These are phyloP conservation scores for Buxus sempervirens DNA, from an alignment of 164 flowering plant species.

Conservation along the genomic window DNA sequence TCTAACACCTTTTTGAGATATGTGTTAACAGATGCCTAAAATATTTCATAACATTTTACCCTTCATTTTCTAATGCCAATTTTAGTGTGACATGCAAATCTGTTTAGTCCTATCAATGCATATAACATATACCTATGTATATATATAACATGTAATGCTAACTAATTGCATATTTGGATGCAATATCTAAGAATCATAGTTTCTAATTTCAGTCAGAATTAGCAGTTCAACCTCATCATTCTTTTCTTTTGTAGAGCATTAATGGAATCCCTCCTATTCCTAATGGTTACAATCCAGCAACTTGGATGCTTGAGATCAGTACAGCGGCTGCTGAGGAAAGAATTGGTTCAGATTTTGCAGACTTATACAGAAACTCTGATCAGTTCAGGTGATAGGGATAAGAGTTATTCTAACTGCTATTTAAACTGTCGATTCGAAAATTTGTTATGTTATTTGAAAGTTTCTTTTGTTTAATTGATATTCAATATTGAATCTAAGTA, in stretches of 20 bases:
- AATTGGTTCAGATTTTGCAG: constrained; percentile 63
- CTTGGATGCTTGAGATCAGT: constrained; percentile 94
- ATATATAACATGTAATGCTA: no score
- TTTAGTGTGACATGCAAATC: no score
- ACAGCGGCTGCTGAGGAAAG: constrained; percentile 66
- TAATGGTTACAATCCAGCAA: constrained; percentile 84
- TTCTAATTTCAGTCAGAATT: background rate
- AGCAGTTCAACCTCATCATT: background rate
- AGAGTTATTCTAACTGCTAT: background rate
- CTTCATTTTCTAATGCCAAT: no score
- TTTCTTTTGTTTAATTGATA: background rate
- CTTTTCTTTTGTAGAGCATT: constrained; percentile 37
- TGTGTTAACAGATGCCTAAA: no score
- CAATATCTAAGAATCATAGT: background rate
- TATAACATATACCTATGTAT: no score
- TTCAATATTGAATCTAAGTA: background rate
- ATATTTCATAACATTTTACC: no score
- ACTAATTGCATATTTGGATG: no score
- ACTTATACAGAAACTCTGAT: constrained; percentile 53
- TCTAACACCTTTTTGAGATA: no score
- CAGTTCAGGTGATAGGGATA: constrained; percentile 53
- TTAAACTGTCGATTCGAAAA: background rate
- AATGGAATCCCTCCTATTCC: constrained; percentile 58
- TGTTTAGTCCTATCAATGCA: no score
- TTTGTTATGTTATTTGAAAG: background rate